These are phyloP conservation scores for Bondarzewia mesenterica DNA, from an alignment of 1,284 basidiomycete genomes.

Conservation along the genomic window DNA sequence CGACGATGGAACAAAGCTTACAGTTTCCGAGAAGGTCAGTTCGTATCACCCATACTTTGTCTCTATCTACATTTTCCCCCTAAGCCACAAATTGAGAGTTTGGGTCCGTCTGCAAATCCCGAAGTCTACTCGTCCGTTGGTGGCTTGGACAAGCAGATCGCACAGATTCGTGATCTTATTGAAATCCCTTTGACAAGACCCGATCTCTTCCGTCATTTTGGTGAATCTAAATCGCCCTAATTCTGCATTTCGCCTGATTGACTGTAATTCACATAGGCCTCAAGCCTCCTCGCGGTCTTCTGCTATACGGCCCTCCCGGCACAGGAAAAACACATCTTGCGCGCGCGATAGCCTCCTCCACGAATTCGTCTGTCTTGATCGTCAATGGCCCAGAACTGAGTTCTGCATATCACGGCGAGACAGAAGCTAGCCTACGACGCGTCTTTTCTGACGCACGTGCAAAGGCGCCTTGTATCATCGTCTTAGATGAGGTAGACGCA, in stretches of 20 bases:
- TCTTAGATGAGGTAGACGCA: slow-evolving; percentile 96
- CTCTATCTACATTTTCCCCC: neutral
- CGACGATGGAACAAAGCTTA: slow-evolving; percentile 22
- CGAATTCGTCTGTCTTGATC: slow-evolving; percentile 73
- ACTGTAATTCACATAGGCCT: slow-evolving; percentile 41
- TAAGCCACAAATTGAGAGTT: slow-evolving; percentile 30
- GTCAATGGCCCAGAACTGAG: slow-evolving; percentile 95
- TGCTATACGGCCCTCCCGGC: slow-evolving; percentile 89
- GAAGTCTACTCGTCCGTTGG: slow-evolving; percentile 75
- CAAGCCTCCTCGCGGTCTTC: slow-evolving; percentile 83
- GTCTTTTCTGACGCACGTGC: slow-evolving; percentile 83
- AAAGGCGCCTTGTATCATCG: slow-evolving; percentile 85
- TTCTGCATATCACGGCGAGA: slow-evolving; percentile 94
- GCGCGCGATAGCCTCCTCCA: slow-evolving; percentile 79
- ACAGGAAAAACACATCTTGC: slow-evolving; percentile 94
- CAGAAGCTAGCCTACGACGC: slow-evolving; percentile 83
- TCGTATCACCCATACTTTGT: neutral
- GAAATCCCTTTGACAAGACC: slow-evolving; percentile 91
- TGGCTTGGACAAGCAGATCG: slow-evolving; percentile 83
- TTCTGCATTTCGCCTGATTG: slow-evolving; percentile 2
- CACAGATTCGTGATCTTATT: slow-evolving; percentile 86
- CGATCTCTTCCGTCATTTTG: slow-evolving; percentile 85
- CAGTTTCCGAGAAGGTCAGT: neutral
- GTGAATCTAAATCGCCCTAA: slow-evolving; percentile 27
- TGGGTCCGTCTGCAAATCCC: slow-evolving; percentile 31